Evolutionary conservation across 768 basidiomycete genomes (phyloP), one percentile per base, ranked within the genome.

Genomic region (Boletus rex-veris): DNA sequence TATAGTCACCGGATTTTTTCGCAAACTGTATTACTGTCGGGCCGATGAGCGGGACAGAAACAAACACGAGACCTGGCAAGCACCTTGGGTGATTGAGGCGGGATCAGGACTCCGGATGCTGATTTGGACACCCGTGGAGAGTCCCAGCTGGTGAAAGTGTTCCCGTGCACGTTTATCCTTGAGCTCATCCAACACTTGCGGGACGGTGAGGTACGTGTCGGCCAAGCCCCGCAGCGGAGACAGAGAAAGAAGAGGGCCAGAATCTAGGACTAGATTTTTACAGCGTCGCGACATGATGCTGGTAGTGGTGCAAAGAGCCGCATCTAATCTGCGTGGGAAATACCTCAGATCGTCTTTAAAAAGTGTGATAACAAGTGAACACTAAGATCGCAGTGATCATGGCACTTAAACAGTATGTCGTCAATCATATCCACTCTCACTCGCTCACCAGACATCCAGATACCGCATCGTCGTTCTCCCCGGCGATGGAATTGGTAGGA

Each of bases 401-500:
- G 77, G 59, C 77, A 36, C 62, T 67, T 18, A 78, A 74, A 75
- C 72, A 75, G 82, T 82, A 45, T 47, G 67, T 43, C 3, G 53
- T 50, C 73, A 57, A 19, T n/a, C 28, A 10, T 21, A 26, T 36
- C 40, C 39, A 8, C 46, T 48, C 60, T 48, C 38, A 26, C 48
- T 54, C 18, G 21, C 43, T 60, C 51, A 61, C 19, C 42, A 33
- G 5, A 19, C 24, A 14, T 28, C 33, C 7, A 95, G 94, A 50
- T 97, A 90, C 73, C 86, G 86, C 58, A 83, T 99, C 68, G 90
- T 85, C 35, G 81, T 95, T 49, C 84, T 99, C 40, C 86, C 88
- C n/a, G 97, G 97, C 48, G 97, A 99, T 73, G 97, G 97, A 56
- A 98, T 99, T 63, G 96, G 95, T 92, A 65, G 40, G 78, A 55